Evolutionary conservation across 2,329 filamentous ascomycete species (phyloP), one percentile per base, ranked within the genome.

Genomic region (Catunica adiposa): DNA sequence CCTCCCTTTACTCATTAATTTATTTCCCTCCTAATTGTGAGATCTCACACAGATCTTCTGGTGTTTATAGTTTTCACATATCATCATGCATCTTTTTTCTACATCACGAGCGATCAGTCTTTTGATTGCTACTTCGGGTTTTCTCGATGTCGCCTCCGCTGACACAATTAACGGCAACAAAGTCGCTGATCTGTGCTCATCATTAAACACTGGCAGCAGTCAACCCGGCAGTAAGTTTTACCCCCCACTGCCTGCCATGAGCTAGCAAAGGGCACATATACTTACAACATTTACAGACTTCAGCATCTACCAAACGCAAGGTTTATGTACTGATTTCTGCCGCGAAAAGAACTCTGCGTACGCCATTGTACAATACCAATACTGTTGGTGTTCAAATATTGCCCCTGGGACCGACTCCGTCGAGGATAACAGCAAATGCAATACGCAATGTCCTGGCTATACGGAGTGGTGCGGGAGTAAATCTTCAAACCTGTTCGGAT

Each of bases 321-420:
- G 84, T 29, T 73, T 80, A 11, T 90, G 86, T 64, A 68, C 72
- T 52, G 69, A 77, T 51, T 73, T 73, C 51, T 90, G 86, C 67
- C 62, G 67, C 25, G 63, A 64, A 20, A 61, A 62, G 23, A 62
- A 71, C 15, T 84, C 73, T 3, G 51, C 55, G 37, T 86, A 82
- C 59, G 84, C 83, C 60, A 71, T 90, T 51, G 70, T 89, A 1
- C 76, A 86, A 62, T 73, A 68, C 15, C 70, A 78, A 31, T 67
- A 73, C 53, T 90, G 86, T 65, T 90, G 84, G 84, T 90, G 86
- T 65, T 82, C 83, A 38, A 76, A 88, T 64, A 81, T 81, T 62
- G 73, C 73, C 1, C 86, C 86, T 7, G 70, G 70, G 52, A 60
- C 69, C 31, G 64, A 63, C 20, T 65, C 64, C 31, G 65, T 71